Base-by-base conservation (phyloP, 2,329 filamentous ascomycete species). In the Monilinia vaccinii-corymbosi region DNA sequence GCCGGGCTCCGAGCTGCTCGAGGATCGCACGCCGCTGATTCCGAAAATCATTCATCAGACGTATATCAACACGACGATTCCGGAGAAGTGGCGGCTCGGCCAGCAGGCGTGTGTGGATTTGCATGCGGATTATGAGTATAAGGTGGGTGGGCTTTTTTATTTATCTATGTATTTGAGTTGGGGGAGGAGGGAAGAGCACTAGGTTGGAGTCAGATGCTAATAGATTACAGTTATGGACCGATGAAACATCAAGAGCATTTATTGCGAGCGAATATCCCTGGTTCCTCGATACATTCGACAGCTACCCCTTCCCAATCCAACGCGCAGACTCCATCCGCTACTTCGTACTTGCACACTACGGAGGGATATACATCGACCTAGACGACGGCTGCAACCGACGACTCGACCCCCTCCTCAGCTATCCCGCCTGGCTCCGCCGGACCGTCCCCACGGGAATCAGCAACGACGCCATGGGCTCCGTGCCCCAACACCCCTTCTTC, bases 1-100 rank as follows among this genome's bases (percentile, higher is more conserved):
- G 10, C 82, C 83, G 18, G 84, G 85, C 68, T 83, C 83, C 4
- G 81, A 79, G 63, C 68, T 81, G 64, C 81, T 82, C 65, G 79
- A 80, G 63, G 76, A 78, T 75, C 60, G 66, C 76, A 50, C 80
- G 11, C 82, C 84, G 66, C 71, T 88, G 65, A 88, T 90, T 53
- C 87, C 87, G 51, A 88, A 87, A 74, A 89, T 90, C 69, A 88
- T 90, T 60, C 87, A 90, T 75, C 87, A 90, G 72, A 89, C 87
- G 11, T 89, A 89, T 73, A 83, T 82, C 71, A 89, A 88, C 70
- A 79, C 81, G 61, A 82, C 81, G 56, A 87, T 90, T 47, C 87
- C 87, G 0, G 75, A 73, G 61, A 79, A 82, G 59, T 90, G 87
- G 87, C 73, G 78, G 66, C 78, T 78, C n/a, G 83, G 86, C 16